Evolutionary conservation across 768 basidiomycete species (phyloP), one percentile per base, ranked within the genome.

Genomic region (Asterophora parasitica): DNA sequence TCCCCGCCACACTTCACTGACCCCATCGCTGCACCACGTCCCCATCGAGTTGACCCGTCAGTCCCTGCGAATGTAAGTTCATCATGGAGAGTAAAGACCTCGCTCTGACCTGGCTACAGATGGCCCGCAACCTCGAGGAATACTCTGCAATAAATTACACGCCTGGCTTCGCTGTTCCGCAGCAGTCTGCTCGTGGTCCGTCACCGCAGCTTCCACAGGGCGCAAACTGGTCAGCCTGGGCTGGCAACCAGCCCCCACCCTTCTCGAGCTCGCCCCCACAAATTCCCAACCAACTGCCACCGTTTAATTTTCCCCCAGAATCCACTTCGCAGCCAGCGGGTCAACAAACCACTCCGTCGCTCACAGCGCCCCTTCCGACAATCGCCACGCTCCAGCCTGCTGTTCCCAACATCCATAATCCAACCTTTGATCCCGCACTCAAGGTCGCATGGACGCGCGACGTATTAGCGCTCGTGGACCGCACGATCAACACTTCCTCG

Each of bases 371-470:
- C 4, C 69, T 90, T 0, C 88, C 91, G 0, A 74, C 78, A n/a
- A 63, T 86, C 34, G 59, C 79, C 13, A 73, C 77, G 0, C 79
- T 92, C 19, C 60, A 75, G 4, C 69, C 75, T 0, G 79, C 78
- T 1, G 59, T 79, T 0, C 62, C 69, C 3, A 63, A 76, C 10
- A 66, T 87, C 17, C 81, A 84, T 44, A 65, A 72, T 1, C 76
- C 83, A 1, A 59, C 59, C 32, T 76, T 77, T 48, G 81, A 83
- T 55, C 83, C 85, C 2, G 61, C 68, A 0, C 72, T 81, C 35
- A 81, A 82, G 56, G 64, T 95, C 4, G 71, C 77, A 20, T 97
- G 92, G 92, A 79, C 81, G 12, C 75, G 88, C 41, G 91, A 95
- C 53, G 87, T 94, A 47, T 64, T 93, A 48, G 78, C 82, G 57